These are phyloP conservation scores for Lyophyllum shimeji DNA, from an alignment of 768 basidiomycete species.

Conservation along the genomic window DNA sequence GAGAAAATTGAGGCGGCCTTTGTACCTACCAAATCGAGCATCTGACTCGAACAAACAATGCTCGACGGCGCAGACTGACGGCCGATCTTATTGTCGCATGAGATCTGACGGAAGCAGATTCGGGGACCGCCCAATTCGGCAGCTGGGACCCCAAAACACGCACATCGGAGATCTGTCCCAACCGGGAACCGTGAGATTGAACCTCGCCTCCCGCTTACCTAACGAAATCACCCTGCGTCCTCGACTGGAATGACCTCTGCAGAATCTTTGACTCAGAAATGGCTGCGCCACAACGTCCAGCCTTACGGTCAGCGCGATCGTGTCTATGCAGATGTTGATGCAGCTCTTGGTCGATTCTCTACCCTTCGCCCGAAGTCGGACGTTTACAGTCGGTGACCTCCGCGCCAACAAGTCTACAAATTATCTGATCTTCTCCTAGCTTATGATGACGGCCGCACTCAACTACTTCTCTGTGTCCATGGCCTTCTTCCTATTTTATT, in stretches of 20 bases:
- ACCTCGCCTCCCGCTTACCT: constrained; percentile 1
- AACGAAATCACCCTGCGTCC: background rate
- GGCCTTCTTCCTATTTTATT: constrained; percentile 89
- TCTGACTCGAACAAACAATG: constrained; percentile 14
- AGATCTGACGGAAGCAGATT: constrained; percentile 24
- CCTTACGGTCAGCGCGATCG: constrained; percentile 56
- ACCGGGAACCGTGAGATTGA: constrained; percentile 7
- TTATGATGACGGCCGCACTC: constrained; percentile 92
- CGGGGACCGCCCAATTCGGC: constrained; percentile 10
- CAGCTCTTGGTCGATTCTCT: constrained; percentile 49
- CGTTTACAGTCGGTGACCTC: constrained; percentile 60
- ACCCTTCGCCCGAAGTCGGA: constrained; percentile 78
- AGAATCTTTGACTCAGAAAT: constrained; percentile 48
- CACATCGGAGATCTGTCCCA: constrained; percentile 9
- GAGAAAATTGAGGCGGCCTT: constrained; percentile 20
- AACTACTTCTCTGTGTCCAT: constrained; percentile 86
- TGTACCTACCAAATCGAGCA: constrained; percentile 30
- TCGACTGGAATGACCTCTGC: constrained; percentile 16
- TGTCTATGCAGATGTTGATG: constrained; percentile 64
- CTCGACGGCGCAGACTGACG: constrained; percentile 15
- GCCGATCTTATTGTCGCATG: constrained; percentile 17
- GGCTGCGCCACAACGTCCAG: constrained; percentile 66
- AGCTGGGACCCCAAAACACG: constrained; percentile 21
- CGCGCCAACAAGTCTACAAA: constrained; percentile 7
- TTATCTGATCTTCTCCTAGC: constrained; percentile 43